Conservation (phyloP, 768 basidiomycete genomes). For the Cystobasidium ongulense region DNA sequence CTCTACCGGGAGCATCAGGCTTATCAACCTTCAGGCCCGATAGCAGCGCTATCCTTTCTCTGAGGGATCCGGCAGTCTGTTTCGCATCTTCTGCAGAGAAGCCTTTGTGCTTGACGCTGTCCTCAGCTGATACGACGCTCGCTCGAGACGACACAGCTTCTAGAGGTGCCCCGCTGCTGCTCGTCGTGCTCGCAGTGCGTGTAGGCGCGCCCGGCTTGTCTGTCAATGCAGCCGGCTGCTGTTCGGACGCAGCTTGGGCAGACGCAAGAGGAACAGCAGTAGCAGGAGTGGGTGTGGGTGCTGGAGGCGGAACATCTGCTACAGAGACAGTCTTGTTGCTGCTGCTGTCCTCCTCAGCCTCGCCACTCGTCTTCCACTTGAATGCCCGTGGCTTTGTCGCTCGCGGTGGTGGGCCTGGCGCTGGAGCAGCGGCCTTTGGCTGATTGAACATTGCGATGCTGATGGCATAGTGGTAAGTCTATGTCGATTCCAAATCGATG, state of each 20-base stretch:
- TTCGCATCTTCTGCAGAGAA: conserved; percentile 29
- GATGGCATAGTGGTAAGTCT: not conserved
- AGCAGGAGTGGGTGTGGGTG: conserved; percentile 15
- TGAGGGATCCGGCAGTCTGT: conserved; percentile 15
- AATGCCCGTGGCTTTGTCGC: conserved; percentile 20
- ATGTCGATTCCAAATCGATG: not conserved
- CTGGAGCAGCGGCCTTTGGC: conserved; percentile 19
- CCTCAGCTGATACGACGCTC: not conserved
- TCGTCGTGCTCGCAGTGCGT: not conserved
- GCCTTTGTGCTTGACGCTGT: not conserved
- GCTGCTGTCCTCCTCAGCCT: not conserved
- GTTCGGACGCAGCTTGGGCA: not conserved
- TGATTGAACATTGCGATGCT: conserved; percentile 33
- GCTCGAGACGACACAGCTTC: not conserved
- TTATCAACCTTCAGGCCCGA: conserved; percentile 28
- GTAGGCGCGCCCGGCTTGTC: not conserved
- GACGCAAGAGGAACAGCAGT: not conserved
- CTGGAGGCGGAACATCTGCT: conserved; percentile 5
- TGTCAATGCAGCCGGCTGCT: not conserved
- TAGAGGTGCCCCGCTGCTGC: conserved; percentile 1
- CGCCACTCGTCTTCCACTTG: conserved; percentile 30
- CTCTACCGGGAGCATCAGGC: conserved; percentile 12
- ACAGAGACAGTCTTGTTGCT: conserved; percentile 2
- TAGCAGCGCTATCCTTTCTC: conserved; percentile 16
- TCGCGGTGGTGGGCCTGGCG: conserved; percentile 12